Base-by-base conservation (phyloP, 306 rosid species). In the Datisca glomerata region DNA sequence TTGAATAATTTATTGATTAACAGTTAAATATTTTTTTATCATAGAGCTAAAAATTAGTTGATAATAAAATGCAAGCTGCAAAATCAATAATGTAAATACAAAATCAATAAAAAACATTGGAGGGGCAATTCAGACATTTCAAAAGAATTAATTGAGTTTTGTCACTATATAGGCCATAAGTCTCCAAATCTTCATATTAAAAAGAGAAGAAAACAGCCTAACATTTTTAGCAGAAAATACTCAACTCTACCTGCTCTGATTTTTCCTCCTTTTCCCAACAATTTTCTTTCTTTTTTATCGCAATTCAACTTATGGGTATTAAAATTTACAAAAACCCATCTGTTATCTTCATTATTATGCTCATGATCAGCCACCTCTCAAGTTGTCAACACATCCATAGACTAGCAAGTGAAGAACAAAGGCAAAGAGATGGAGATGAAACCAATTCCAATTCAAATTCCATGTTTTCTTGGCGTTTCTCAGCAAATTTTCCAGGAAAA, bases 291-390 rank as follows among this genome's bases (percentile, higher is more conserved):
- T 4, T 8, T 25, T 25, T 25, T 8, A 4, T 8, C 10, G 33
- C 7, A 28, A 31, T 8, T 11, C 9, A 41, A 13, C 25, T 10
- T 53, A 79, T 84, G 94, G 69, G 61, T 55, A 45, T 60, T 45
- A 75, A 64, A 49, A 50, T 41, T 57, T 68, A 65, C 66, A 70
- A 63, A 59, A 51, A 67, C 54, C 55, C 45, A 40, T 58, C 52
- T 38, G 57, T 66, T 72, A 43, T 68, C 47, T 49, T 84, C 49
- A 50, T 71, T 63, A 57, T 68, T 56, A 43, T 70, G 25, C 60
- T 83, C 37, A 55, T 67, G 57, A 63, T 68, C 64, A 51, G 60
- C 60, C 82, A 70, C 27, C 65, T 51, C 54, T 70, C 85, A 21
- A 53, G 52, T 56, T 56, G 69, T 64, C 63, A 76, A 12, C 41